Evolutionary conservation across 2,329 filamentous ascomycete genomes (phyloP).

Genomic region (Alternaria solani): DNA sequence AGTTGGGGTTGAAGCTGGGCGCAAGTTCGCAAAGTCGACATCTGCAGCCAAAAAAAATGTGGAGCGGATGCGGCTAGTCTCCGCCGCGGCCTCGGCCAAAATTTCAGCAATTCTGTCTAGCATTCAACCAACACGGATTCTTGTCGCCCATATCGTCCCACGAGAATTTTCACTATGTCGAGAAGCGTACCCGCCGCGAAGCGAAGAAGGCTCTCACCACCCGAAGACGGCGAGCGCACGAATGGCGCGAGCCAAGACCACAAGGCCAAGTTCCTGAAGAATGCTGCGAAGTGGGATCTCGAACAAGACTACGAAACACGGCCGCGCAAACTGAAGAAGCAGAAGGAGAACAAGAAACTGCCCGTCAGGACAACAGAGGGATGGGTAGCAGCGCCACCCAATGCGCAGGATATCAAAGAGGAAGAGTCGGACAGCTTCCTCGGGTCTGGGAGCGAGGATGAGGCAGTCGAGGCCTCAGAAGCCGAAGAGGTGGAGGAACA

Average conservation of each 20-base stretch:
- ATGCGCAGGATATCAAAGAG: constrained; percentile 56
- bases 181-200: constrained; percentile 45
- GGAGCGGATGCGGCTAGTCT: constrained; percentile 22
- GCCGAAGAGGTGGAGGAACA: constrained; percentile 54
- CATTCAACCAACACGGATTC: constrained; percentile 2
- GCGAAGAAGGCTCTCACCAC: constrained; percentile 49
- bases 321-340: constrained; percentile 76
- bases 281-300: constrained; percentile 84
- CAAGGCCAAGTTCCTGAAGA: constrained; percentile 70
- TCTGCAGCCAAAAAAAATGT: constrained; percentile 21
- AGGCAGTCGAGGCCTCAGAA: constrained; percentile 58
- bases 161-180: constrained; percentile 35
- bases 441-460: constrained; percentile 61
- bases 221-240: constrained; percentile 34
- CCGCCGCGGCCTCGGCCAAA: constrained; percentile 33
- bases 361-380: constrained; percentile 90
- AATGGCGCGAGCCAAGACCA: constrained; percentile 27
- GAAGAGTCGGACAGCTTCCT: constrained; percentile 71
- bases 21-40: constrained; percentile 22
- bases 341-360: constrained; percentile 75
- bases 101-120: constrained; percentile 26
- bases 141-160: constrained; percentile 2
- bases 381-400: constrained; percentile 65
- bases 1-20: constrained; percentile 22
- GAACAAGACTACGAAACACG: constrained; percentile 90